Evolutionary conservation across 768 basidiomycete genomes (phyloP), one percentile per base, ranked within the genome.

Genomic region (Dentipellis sp.): DNA sequence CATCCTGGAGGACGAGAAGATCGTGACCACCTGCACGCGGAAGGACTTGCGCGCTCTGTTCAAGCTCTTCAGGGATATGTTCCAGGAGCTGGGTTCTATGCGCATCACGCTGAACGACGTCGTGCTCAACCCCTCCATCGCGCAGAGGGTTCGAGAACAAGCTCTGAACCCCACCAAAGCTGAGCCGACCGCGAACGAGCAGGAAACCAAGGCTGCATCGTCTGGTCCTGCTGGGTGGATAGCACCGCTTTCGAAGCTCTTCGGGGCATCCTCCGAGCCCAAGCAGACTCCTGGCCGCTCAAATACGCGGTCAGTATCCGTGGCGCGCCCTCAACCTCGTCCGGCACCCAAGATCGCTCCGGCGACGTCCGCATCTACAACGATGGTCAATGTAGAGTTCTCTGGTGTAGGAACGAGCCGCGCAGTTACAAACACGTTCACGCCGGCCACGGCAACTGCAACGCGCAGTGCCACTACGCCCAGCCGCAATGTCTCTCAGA

Each of bases 321-420:
- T 47, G 10, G 64, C 57, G 3, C 67, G 67, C 0, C 58, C 64
- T n/a, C 65, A 71, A n/a, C 38, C 75, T 12, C 77, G 81, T 23
- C 69, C 80, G 6, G 85, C 83, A 21, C 90, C 87, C 2, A 98
- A 98, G 67, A 77, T 88, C 23, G 81, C 82, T 0, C 88, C 94
- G 2, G 91, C 90, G 10, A 79, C 93, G 34, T 84, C 88, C 10
- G 91, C 97, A 10, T 91, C 90, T 19, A 77, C 89, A 2, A 94
- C 90, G 50, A 94, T 92, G 1, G 94, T 98, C 63, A 97, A 94
- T 57, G 95, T 99, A 55, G 94, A 97, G 74, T 98, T 97, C 69
- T 89, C 84, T 3, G 86, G 89, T 3, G 71, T 80, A 1, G 88
- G 81, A 10, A 73, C 77, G 11, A 78, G 82, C n/a, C 72, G 79